Conservation (phyloP, 805 yeast species). For the Candida tallmaniae region DNA sequence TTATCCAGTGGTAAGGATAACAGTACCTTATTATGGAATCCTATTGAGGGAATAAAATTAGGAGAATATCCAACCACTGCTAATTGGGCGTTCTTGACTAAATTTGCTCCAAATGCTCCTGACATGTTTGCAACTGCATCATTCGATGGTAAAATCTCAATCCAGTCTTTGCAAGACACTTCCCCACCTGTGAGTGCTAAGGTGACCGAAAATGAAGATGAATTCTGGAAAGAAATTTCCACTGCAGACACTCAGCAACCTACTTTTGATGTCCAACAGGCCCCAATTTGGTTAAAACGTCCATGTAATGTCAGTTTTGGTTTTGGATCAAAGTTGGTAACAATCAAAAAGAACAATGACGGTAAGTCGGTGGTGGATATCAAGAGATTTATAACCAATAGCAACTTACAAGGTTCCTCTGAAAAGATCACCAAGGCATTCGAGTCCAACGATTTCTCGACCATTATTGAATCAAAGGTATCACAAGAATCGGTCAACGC, state of each 20-base stretch:
- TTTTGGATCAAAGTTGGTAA: slow-evolving; percentile 85
- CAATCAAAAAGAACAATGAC: slow-evolving; percentile 39
- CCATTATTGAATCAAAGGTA: slow-evolving; percentile 53
- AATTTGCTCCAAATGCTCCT: slow-evolving; percentile 84
- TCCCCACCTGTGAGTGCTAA: slow-evolving; percentile 49
- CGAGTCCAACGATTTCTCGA: slow-evolving; percentile 46
- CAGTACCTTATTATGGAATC: slow-evolving; percentile 86
- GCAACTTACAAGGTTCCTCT: slow-evolving; percentile 28
- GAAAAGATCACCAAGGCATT: slow-evolving; percentile 53
- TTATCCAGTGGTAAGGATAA: slow-evolving; percentile 93
- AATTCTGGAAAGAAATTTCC: slow-evolving; percentile 81
- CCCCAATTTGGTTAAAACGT: slow-evolving; percentile 84
- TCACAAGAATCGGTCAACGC: slow-evolving; percentile 31
- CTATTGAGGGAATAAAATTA: slow-evolving; percentile 61
- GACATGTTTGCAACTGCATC: slow-evolving; percentile 87
- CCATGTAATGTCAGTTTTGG: slow-evolving; percentile 80
- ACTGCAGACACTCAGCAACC: slow-evolving; percentile 70
- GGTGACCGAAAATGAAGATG: slow-evolving; percentile 50
- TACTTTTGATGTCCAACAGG: slow-evolving; percentile 64
- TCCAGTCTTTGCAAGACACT: slow-evolving; percentile 88
- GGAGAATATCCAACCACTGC: slow-evolving; percentile 90
- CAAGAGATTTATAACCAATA: slow-evolving; percentile 38
- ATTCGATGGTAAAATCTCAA: slow-evolving; percentile 73
- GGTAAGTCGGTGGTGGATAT: slow-evolving; percentile 41
- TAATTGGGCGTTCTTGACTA: slow-evolving; percentile 89